Percentiles rank a stretch among this genome's conserved stretches.
phyloP scores from a whole-genome alignment of 2,329 filamentous ascomycete genomes.

The Incumbomyces delicatus region DNA sequence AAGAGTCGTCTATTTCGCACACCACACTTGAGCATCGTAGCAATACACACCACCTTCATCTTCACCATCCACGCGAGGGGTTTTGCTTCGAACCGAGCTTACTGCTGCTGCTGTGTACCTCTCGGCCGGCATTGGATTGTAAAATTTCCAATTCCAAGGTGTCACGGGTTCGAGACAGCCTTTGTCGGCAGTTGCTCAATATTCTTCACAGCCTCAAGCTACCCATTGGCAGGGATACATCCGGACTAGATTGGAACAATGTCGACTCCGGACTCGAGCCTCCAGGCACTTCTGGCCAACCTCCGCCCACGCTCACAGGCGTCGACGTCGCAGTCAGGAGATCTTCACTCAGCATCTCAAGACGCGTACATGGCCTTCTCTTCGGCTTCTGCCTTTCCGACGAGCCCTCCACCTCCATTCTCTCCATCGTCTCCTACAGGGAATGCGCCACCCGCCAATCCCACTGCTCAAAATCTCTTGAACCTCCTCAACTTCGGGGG shows the following conservation, averaged over 20 bases:
- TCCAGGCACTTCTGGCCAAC: constrained; percentile 38
- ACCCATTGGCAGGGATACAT: too few species aligned
- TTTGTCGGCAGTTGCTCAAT: too few species aligned
- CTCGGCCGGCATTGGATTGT: constrained; percentile 1
- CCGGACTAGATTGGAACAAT: constrained; percentile 29
- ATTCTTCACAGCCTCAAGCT: too few species aligned
- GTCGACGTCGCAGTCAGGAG: constrained; percentile 19
- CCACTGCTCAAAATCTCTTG: constrained; percentile 49
- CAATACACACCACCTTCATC: too few species aligned
- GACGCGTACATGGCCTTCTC: constrained; percentile 23
- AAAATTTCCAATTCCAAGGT: constrained; percentile 2
- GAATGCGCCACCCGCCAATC: constrained; percentile 18
- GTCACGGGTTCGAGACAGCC: too few species aligned
- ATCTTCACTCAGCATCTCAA: constrained; percentile 24
- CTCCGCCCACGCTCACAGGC: constrained; percentile 31
- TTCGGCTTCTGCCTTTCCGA: constrained; percentile 26
- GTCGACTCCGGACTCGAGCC: constrained; percentile 32
- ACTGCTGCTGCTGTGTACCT: too few species aligned
- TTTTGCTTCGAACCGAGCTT: too few species aligned
- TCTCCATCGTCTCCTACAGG: constrained; percentile 9
- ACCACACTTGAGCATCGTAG: too few species aligned
- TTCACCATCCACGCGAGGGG: too few species aligned
- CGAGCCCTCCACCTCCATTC: constrained; percentile 9
- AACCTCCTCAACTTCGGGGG: constrained; percentile 57
- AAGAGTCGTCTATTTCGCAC: too few species aligned